Base-by-base conservation (phyloP, 768 basidiomycete species). In the Russula earlei region DNA sequence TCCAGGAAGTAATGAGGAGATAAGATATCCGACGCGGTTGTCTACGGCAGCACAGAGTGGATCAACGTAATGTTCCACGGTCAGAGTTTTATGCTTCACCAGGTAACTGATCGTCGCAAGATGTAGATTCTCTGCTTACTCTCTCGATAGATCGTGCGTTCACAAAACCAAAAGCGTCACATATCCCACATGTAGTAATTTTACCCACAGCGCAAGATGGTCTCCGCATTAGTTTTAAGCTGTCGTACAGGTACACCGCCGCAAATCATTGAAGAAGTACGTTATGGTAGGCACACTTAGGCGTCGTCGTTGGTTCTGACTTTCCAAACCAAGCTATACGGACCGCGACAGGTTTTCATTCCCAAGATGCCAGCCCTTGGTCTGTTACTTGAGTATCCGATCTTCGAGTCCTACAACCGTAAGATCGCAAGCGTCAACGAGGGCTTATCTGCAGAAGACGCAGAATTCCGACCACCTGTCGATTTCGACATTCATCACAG, bases 71-170 rank as follows among this genome's bases (percentile, higher is more conserved):
- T 87, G 57, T 87, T 96, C 67, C 92, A 98, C 67, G 96, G 95
- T 0, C 96, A 99, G 69, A 93, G 91, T 64, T 99, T 99, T 69
- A 98, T 99, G 96, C 72, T 99, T 52, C 95, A 99, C 69, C 96
- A 99, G 76, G 93, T 93, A 64, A 51, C 77, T 71, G n/a, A 31
- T 65, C 62, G 44, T 44, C 8, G 14, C 51, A 41, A 25, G 24
- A n/a, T 20, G 38, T 48, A 2, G 40, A 34, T 48, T 48, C 31
- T 55, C 55, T 52, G 10, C 40, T 34, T 19, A 43, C 47, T 29
- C 43, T 59, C 59, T 34, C 59, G 40, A n/a, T 49, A 81, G 78
- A 82, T 82, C 60, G 79, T 82, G 62, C 56, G 74, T 68, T 36
- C 22, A 31, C 37, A 57, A 62, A 54, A 54, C 46, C 34, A 55